Percentiles rank a stretch among this genome's conserved stretches.
Evolutionary conservation across 257 asterid genomes (phyloP).

Genomic region (Solanum chilense): DNA sequence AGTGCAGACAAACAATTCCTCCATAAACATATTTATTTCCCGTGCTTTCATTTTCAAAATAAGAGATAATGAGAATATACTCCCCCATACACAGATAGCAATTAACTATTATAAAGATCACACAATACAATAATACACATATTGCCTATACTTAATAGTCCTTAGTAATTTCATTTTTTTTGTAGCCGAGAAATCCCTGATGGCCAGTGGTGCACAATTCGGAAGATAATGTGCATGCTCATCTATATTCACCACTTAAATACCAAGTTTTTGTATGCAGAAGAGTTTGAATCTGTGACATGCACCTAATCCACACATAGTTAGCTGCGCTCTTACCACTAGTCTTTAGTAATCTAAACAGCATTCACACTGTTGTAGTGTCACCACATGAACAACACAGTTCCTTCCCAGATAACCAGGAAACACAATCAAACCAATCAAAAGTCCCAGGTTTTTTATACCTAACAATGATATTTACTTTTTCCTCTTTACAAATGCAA

Average conservation of each 20-base stretch:
- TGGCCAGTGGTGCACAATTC: neutral
- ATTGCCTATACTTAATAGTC: neutral
- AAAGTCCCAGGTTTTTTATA: neutral
- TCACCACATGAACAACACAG: neutral
- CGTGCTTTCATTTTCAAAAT: neutral
- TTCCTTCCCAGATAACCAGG: neutral
- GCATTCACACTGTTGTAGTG: neutral
- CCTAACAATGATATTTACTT: neutral
- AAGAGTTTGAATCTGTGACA: neutral
- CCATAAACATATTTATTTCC: neutral
- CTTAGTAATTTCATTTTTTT: neutral
- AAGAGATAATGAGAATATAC: neutral
- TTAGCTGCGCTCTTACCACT: neutral
- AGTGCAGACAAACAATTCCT: neutral
- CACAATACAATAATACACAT: neutral
- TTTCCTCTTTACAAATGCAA: neutral
- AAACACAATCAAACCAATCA: neutral
- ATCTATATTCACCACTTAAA: neutral
- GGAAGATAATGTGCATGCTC: neutral
- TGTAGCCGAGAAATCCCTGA: neutral
- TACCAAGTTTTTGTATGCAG: neutral
- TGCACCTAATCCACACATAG: neutral
- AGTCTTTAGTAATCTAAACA: neutral
- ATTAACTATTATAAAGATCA: neutral
- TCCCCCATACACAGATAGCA: neutral